Conservation (phyloP, 2,329 filamentous ascomycete genomes). For the Dryadomyces quercus-mongolicae region DNA sequence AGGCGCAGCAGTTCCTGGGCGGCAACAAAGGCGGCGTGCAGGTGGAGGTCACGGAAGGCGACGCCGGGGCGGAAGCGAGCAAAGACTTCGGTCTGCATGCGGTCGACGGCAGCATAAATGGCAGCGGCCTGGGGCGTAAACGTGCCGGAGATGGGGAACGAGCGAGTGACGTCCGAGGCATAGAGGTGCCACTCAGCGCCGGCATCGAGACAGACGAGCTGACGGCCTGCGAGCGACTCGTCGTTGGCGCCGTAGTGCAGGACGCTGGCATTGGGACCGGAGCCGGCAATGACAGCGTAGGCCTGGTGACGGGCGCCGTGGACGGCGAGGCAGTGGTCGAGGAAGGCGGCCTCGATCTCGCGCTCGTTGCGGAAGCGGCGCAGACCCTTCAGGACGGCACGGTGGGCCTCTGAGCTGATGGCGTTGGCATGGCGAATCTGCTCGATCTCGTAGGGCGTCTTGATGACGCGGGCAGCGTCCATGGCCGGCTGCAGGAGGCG, state of each 20-base stretch:
- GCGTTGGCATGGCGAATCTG: conserved; percentile 71
- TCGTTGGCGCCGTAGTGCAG: conserved; percentile 82
- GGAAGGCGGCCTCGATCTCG: conserved; percentile 70
- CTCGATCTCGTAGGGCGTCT: conserved; percentile 74
- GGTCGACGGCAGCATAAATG: conserved; percentile 66
- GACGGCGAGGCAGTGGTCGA: conserved; percentile 56
- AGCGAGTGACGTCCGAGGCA: conserved; percentile 81
- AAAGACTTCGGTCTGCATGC: conserved; percentile 73
- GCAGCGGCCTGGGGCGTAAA: conserved; percentile 58
- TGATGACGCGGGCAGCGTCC: conserved; percentile 68
- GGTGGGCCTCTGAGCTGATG: conserved; percentile 68
- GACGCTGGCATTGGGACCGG: conserved; percentile 70
- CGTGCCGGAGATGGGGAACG: conserved; percentile 60
- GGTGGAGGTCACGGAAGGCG: conserved; percentile 59
- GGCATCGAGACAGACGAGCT: conserved; percentile 75
- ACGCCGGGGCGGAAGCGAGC: conserved; percentile 55
- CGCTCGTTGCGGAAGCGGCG: conserved; percentile 60
- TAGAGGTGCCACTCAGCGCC: conserved; percentile 79
- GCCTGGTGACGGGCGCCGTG: conserved; percentile 62
- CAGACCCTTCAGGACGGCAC: conserved; percentile 54
- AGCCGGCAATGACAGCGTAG: conserved; percentile 80
- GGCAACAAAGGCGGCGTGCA: conserved; percentile 60
- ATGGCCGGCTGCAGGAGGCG: conserved; percentile 55
- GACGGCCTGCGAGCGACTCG: conserved; percentile 52
- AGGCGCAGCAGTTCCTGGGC: conserved; percentile 57